Base-by-base conservation (phyloP, 352 stramenopile genomes). In the Pythium sukuiense region DNA sequence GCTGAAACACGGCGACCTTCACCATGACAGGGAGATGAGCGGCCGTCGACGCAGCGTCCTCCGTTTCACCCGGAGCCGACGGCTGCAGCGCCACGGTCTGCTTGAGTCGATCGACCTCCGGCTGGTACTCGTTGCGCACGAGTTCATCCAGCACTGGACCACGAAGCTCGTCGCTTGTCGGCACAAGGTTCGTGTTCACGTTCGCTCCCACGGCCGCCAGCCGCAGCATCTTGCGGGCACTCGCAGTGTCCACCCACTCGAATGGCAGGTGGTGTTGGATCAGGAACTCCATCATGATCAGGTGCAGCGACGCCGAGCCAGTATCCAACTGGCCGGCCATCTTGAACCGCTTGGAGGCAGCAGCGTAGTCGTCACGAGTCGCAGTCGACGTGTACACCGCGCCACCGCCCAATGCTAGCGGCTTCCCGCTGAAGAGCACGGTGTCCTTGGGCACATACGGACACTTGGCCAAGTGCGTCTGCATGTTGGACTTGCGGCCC, bases 401-500 rank as follows among this genome's bases (percentile, higher is more conserved):
- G 5, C 41, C 50, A 11, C 48, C 16, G 6, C 61, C 62, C 0
- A 20, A 26, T 0, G 63, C 26, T 20, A 60, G 35, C 2, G 46
- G 58, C 58, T 77, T 79, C 24, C 45, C 45, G 16, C 57, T 64
- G 27, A 74, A 67, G 0, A 70, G 35, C 53, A 76, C 35, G 18
- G 72, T 46, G 26, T 90, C 78, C 56, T 86, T 84, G 53, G 79
- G 83, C 37, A 93, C 69, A 55, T 93, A 83, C 0, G 79, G 72
- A 49, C 85, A 93, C 71, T 88, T 90, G 73, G 81, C 73, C 69
- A 92, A 67, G 60, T 93, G 85, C 3, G 85, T 93, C 74, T 92
- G 85, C 85, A 93, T 93, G 68, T 92, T 93, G 55, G 79, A 80
- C 64, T 92, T 93, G 29, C 85, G 78, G 0, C 83, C 85, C 70